Conservation (phyloP, 306 rosid genomes). For the Casuarina glauca region DNA sequence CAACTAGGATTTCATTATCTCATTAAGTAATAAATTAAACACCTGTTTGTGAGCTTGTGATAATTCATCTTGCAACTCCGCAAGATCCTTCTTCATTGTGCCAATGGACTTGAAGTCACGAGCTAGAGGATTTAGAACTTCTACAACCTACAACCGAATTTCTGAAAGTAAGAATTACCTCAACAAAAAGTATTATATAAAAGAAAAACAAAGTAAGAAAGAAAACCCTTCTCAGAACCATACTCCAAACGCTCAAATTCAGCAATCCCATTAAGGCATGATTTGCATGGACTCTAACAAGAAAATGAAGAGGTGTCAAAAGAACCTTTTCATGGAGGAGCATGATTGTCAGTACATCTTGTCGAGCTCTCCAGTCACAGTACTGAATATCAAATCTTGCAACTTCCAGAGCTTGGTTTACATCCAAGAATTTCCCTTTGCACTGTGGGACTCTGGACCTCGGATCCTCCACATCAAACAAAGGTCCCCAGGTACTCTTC, state of each 20-base stretch:
- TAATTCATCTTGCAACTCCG: constrained; percentile 83
- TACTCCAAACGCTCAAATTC: not conserved
- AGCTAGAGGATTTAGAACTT: constrained; percentile 87
- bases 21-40: not conserved
- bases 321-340: constrained; percentile 93
- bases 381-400: constrained; percentile 86
- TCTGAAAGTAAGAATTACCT: constrained; percentile 1
- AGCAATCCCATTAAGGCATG: constrained; percentile 13
- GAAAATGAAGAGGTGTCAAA: constrained; percentile 1
- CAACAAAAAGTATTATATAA: not conserved
- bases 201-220: not conserved
- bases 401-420: constrained; percentile 79
- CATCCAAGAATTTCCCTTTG: constrained; percentile 81
- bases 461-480: constrained; percentile 95
- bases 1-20: not conserved
- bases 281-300: not conserved
- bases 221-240: not conserved
- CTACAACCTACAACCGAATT: constrained; percentile 48
- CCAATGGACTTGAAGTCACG: constrained; percentile 88
- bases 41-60: constrained; percentile 90
- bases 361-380: constrained; percentile 99
- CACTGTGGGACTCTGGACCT: constrained; percentile 65
- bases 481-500: constrained; percentile 78
- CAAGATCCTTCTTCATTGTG: constrained; percentile 91
- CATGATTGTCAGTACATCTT: constrained; percentile 90